Evolutionary conservation across 1,139 yeast species (phyloP), one percentile per base, ranked within the genome.

Genomic region (Pichia sp.): DNA sequence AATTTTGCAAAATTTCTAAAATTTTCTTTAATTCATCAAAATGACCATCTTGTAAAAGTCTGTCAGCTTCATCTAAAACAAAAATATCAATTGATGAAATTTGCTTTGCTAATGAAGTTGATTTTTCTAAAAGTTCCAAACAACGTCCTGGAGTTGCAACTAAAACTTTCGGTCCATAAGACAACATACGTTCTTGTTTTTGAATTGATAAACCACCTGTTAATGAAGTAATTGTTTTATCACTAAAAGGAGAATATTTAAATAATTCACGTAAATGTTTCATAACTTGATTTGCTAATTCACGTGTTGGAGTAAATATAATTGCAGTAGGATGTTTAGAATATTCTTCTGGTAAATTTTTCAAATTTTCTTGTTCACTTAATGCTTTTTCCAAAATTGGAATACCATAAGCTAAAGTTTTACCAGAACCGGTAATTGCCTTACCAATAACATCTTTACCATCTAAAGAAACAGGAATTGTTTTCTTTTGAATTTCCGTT

Each of bases 351-450:
- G 52, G 49, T 26, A 47, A 27, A 6, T 37, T 42, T 4, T 36
- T 66, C 3, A 59, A 59, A 42, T 63, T 60, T 35, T 60, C 59
- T 26, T 51, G 47, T 7, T 57, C 65, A 7, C 63, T 47, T 18
- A 80, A 60, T 46, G 81, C 72, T 47, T 75, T 76, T 61, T 94
- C 96, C 51, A 92, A 66, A 31, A 94, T 83, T n/a, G 98, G 97
- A 30, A 92, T 78, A 44, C 97, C 97, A 64, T 88, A 92, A 0
- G 98, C 98, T 50, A 90, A 72, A 0, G 98, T 92, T 63, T 92
- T 92, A 73, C 99, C 99, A 0, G 96, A 88, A 64, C 99, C 99
- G 1, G 99, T 94, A 7, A 95, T 84, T 9, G 98, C 98, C 62
- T 92, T 94, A 50, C 98, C 99, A 56, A 94, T 80, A 8, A 92